phyloP scores from a whole-genome alignment of 176 grass and related monocot genomes.

The Phragmites australis region DNA sequence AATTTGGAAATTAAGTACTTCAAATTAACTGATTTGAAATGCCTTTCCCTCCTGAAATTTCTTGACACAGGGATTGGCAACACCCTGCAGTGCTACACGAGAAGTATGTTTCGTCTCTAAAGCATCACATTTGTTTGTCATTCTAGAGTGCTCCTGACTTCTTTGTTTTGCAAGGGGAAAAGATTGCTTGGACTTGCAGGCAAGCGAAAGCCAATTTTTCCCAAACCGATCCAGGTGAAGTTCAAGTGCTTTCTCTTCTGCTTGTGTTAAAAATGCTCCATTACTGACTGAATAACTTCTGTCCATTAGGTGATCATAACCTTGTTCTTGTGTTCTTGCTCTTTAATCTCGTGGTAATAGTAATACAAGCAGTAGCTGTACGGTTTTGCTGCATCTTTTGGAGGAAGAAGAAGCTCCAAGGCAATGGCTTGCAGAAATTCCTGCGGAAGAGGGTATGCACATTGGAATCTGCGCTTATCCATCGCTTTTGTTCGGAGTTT shows the following conservation, averaged over 20 bases:
- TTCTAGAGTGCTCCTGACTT: neutral
- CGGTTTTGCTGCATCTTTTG: slow-evolving; percentile 74
- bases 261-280: neutral
- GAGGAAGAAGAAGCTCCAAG: slow-evolving; percentile 78
- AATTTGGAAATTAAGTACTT: neutral
- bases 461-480: neutral
- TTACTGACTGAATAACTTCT: slow-evolving; percentile 13
- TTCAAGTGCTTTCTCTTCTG: neutral
- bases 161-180: slow-evolving; percentile 55
- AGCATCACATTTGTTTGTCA: slow-evolving; percentile 1
- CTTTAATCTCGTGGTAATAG: slow-evolving; percentile 51
- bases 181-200: slow-evolving; percentile 55
- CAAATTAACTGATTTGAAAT: slow-evolving; percentile 24
- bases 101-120: slow-evolving; percentile 49
- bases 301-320: slow-evolving; percentile 42
- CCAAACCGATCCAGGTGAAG: slow-evolving; percentile 50
- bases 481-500: slow-evolving; percentile 9
- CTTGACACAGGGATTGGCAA: slow-evolving; percentile 56
- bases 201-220: slow-evolving; percentile 46
- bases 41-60: slow-evolving; percentile 21
- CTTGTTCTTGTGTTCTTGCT: slow-evolving; percentile 47
- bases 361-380: slow-evolving; percentile 48
- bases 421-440: slow-evolving; percentile 62
- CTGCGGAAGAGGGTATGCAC: slow-evolving; percentile 67
- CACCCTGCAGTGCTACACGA: slow-evolving; percentile 50